Percentiles rank a stretch among this genome's conserved stretches.
Conservation (phyloP, 108 stramenopile genomes). For the Fragilaria crotonensis region DNA sequence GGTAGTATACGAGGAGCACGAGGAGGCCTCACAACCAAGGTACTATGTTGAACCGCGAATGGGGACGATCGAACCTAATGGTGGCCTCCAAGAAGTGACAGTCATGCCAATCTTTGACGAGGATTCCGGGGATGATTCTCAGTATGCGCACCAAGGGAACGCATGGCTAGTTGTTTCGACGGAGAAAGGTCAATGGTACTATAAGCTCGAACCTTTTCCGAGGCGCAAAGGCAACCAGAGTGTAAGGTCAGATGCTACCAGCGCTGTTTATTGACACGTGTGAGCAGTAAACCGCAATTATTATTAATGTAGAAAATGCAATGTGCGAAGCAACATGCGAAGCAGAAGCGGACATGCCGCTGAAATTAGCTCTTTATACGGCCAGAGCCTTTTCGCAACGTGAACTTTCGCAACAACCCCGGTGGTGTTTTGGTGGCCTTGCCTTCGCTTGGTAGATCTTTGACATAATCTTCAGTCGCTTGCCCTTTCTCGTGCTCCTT, state of each 20-base stretch:
- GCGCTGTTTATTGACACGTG: neutral
- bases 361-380: no score
- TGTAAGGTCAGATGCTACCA: neutral
- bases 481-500: no score
- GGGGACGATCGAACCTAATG: neutral
- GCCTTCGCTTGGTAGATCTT: neutral
- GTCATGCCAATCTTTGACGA: neutral
- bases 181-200: neutral
- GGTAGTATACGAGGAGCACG: neutral
- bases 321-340: neutral
- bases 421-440: neutral
- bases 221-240: neutral
- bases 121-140: neutral
- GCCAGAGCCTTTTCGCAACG: no score
- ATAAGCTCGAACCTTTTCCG: neutral
- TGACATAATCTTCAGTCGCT: no score
- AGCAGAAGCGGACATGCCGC: no score
- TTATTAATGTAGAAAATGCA: neutral
- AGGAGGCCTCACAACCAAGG: neutral
- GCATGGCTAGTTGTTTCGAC: neutral
- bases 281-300: neutral
- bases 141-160: neutral
- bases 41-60: neutral
- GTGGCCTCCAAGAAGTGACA: neutral
- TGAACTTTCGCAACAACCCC: neutral